phyloP scores from a whole-genome alignment of 495 filamentous ascomycete species.

The Tuber melanosporum region DNA sequence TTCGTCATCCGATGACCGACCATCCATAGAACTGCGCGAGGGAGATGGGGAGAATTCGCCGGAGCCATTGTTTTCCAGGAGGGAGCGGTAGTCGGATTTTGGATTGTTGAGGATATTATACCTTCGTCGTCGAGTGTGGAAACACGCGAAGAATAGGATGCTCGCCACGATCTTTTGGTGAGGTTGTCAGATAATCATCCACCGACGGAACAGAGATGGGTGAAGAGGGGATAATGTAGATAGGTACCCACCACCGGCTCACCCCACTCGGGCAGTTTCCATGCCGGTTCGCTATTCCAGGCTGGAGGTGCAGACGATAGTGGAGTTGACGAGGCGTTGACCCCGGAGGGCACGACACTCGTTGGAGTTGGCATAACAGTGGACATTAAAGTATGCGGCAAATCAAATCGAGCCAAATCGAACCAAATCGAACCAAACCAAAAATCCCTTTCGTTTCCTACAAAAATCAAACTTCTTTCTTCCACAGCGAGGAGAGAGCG shows the following conservation, averaged over 20 bases:
- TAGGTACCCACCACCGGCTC: constrained; percentile 52
- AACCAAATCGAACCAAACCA: not conserved
- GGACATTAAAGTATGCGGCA: not conserved
- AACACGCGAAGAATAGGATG: constrained; percentile 55
- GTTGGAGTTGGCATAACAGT: constrained; percentile 12
- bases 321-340: constrained; percentile 12
- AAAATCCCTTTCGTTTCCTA: not conserved
- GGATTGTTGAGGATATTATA: constrained; percentile 47
- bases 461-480: not conserved
- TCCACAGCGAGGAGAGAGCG: not conserved
- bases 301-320: constrained; percentile 28
- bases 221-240: not conserved
- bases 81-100: constrained; percentile 38
- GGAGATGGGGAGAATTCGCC: constrained; percentile 44
- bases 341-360: constrained; percentile 5
- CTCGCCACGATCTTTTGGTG: constrained; percentile 51
- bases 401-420: not conserved
- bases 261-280: constrained; percentile 51
- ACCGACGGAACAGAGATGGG: not conserved
- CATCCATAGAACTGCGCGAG: constrained; percentile 25
- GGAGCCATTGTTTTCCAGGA: constrained; percentile 41
- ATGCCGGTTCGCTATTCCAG: constrained; percentile 47
- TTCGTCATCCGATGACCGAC: constrained; percentile 24
- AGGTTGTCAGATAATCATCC: not conserved
- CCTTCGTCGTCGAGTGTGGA: constrained; percentile 51